These are phyloP conservation scores for Penicillium soppii DNA, from an alignment of 495 filamentous ascomycete species.

Conservation along the genomic window DNA sequence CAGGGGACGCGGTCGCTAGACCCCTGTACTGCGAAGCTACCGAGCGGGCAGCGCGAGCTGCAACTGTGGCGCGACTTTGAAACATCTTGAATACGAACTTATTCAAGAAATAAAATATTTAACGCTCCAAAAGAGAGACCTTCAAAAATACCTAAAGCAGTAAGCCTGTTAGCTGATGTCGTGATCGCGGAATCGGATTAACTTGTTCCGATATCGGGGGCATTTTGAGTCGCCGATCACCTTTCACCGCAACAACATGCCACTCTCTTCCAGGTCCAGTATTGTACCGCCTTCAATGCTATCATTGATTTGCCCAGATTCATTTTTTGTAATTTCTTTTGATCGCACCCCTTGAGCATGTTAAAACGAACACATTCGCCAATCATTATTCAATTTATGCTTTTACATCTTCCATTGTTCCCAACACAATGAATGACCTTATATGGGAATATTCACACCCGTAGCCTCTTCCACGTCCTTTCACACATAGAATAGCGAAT, in stretches of 20 bases:
- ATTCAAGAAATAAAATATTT: neutral
- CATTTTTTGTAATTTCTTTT: no score
- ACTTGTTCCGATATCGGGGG: neutral
- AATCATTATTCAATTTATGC: no score
- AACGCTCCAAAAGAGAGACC: neutral
- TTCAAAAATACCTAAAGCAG: neutral
- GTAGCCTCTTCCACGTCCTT: no score
- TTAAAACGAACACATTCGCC: no score
- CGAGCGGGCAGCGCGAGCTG: constrained; percentile 15
- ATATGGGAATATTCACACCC: no score
- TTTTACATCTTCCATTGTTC: no score
- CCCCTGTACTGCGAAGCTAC: constrained; percentile 19
- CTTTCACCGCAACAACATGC: neutral
- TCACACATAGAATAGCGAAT: no score
- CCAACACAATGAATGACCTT: no score
- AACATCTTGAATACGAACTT: constrained; percentile 20
- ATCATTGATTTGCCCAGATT: no score
- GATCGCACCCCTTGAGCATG: no score
- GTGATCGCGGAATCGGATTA: neutral
- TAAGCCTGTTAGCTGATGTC: neutral
- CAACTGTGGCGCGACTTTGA: constrained; percentile 14
- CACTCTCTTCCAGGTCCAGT: no score
- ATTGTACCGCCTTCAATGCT: no score
- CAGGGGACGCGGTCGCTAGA: constrained; percentile 45
- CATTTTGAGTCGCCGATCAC: neutral